Evolutionary conservation across 202 grass and related monocot genomes (phyloP).

Genomic region (Musa balbisiana): DNA sequence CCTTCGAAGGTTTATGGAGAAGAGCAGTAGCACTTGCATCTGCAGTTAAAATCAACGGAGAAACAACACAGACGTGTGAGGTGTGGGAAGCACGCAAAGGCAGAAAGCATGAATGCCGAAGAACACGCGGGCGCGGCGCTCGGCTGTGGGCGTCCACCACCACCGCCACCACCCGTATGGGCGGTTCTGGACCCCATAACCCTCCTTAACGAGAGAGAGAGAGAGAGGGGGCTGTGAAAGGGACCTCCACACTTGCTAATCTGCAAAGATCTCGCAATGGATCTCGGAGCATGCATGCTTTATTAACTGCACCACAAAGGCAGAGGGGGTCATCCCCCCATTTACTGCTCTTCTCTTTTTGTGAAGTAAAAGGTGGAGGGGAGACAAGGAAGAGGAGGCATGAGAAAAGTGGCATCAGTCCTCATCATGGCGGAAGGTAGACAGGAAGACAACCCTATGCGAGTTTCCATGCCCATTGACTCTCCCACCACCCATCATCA

Average conservation of each 20-base stretch:
- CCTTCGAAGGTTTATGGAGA: too few relatives aligned
- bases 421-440: constrained; percentile 53
- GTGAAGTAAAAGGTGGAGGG: constrained; percentile 20
- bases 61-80: neutral
- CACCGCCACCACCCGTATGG: neutral
- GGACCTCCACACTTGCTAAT: neutral
- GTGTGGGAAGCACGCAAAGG: neutral
- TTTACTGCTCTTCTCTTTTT: constrained; percentile 21
- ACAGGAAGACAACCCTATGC: constrained; percentile 31
- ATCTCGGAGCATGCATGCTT: neutral
- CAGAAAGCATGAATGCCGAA: neutral
- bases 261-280: neutral
- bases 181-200: neutral
- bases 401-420: constrained; percentile 64
- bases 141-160: constrained; percentile 2
- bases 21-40: too few relatives aligned
- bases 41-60: neutral
- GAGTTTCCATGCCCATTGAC: constrained; percentile 47
- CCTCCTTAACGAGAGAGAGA: neutral
- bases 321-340: neutral
- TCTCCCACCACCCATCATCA: constrained; percentile 50
- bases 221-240: neutral
- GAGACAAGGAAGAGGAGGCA: constrained; percentile 37
- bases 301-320: neutral
- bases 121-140: neutral